Evolutionary conservation across 78 protist species (phyloP).

Genomic region (Dictyostelium citrinum): DNA sequence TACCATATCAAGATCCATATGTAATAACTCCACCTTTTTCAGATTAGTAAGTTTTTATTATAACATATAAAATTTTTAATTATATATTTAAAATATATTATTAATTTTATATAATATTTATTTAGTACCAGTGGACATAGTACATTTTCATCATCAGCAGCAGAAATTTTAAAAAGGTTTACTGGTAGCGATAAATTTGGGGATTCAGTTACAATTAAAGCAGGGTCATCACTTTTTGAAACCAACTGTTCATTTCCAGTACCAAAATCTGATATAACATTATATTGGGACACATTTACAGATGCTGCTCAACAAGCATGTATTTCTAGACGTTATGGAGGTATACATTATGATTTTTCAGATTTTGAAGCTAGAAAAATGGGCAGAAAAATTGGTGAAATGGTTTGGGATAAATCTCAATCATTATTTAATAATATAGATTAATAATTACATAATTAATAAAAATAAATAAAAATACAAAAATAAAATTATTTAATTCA

Average conservation of each 20-base stretch:
- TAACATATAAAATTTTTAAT: no score
- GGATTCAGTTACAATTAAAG: background rate
- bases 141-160: constrained; percentile 24
- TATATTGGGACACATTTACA: constrained; percentile 39
- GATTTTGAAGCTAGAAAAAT: background rate
- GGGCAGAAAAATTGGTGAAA: constrained; percentile 34
- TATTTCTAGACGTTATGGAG: constrained; percentile 32
- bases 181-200: constrained; percentile 49
- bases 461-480: no score
- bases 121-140: constrained; percentile 35
- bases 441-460: no score
- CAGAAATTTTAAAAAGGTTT: constrained; percentile 13
- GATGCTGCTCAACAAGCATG: constrained; percentile 38
- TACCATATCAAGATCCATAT: constrained; percentile 35
- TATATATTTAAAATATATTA: no score
- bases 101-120: background rate
- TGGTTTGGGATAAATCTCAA: background rate
- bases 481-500: no score
- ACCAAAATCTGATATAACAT: background rate
- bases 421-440: background rate
- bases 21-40: constrained; percentile 25
- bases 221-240: constrained; percentile 19
- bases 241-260: constrained; percentile 8
- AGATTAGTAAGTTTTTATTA: constrained; percentile 3
- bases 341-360: constrained; percentile 29